Conservation (phyloP, 345 rosid genomes). For the Hirschfeldia incana region DNA sequence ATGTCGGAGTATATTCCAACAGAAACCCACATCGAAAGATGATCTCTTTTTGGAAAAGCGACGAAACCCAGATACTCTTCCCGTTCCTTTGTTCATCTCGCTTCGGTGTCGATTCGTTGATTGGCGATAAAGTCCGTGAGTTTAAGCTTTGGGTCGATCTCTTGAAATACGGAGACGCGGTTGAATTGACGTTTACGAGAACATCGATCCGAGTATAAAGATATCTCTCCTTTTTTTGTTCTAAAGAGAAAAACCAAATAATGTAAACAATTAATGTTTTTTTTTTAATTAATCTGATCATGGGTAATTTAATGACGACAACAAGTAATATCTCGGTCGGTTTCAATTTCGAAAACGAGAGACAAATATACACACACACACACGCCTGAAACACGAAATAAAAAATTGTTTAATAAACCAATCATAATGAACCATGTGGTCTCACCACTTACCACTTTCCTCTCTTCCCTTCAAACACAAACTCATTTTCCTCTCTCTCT, state of each 20-base stretch:
- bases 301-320: slow-evolving; percentile 32
- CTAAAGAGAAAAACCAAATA: neutral
- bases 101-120: slow-evolving; percentile 27
- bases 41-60: slow-evolving; percentile 35
- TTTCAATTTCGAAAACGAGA: slow-evolving; percentile 17
- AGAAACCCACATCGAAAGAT: slow-evolving; percentile 20
- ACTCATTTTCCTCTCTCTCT: neutral
- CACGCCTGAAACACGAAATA: slow-evolving; percentile 2
- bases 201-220: too few species aligned
- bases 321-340: slow-evolving; percentile 37
- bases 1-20: too few species aligned
- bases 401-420: neutral
- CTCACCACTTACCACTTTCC: slow-evolving; percentile 31
- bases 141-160: slow-evolving; percentile 25
- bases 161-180: slow-evolving; percentile 32
- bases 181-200: slow-evolving; percentile 41
- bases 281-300: slow-evolving; percentile 4
- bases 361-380: slow-evolving; percentile 28
- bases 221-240: neutral
- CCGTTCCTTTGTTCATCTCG: slow-evolving; percentile 23
- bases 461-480: slow-evolving; percentile 9
- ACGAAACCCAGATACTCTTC: slow-evolving; percentile 25
- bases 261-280: too few species aligned
- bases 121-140: slow-evolving; percentile 23
- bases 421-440: neutral